These are phyloP conservation scores for Bipolaris oryzae DNA, from an alignment of 2,329 filamentous ascomycete genomes.

Conservation along the genomic window DNA sequence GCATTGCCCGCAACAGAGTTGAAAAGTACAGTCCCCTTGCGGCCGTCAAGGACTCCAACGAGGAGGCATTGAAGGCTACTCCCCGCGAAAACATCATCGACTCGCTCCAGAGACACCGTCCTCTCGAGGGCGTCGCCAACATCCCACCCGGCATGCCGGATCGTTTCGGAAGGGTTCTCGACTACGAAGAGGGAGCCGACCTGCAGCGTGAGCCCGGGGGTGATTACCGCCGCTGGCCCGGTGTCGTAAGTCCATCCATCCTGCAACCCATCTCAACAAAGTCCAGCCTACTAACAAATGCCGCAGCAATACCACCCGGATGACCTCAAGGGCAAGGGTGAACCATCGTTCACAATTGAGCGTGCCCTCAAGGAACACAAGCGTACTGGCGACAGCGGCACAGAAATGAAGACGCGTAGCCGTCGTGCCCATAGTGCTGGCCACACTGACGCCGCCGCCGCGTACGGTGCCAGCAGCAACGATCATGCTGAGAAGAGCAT, in stretches of 20 bases:
- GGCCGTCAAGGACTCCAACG: slow-evolving; percentile 74
- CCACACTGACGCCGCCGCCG: slow-evolving; percentile 26
- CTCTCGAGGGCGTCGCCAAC: slow-evolving; percentile 77
- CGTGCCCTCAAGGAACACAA: slow-evolving; percentile 68
- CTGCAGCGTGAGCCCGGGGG: slow-evolving; percentile 82
- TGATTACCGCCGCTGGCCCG: slow-evolving; percentile 78
- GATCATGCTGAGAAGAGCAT: slow-evolving; percentile 47
- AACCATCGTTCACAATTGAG: slow-evolving; percentile 75
- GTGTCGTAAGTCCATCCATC: slow-evolving; percentile 68
- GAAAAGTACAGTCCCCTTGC: slow-evolving; percentile 72
- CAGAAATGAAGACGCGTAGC: slow-evolving; percentile 52
- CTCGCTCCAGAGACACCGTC: slow-evolving; percentile 72
- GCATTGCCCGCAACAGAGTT: slow-evolving; percentile 73
- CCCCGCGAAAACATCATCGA: slow-evolving; percentile 79
- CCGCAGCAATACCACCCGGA: slow-evolving; percentile 68
- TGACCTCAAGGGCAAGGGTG: slow-evolving; percentile 82
- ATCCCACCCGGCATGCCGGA: slow-evolving; percentile 77
- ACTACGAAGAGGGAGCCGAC: slow-evolving; percentile 86
- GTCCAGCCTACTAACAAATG: slow-evolving; percentile 12
- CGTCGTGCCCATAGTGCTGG: slow-evolving; percentile 47
- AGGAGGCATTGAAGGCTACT: slow-evolving; percentile 79
- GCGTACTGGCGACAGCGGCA: slow-evolving; percentile 48
- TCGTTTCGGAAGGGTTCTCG: slow-evolving; percentile 69
- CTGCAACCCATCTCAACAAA: neutral
- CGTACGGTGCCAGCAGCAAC: slow-evolving; percentile 37